Evolutionary conservation across 108 stramenopile genomes (phyloP), one percentile per base, ranked within the genome.

Genomic region (Nitzschia putrida): DNA sequence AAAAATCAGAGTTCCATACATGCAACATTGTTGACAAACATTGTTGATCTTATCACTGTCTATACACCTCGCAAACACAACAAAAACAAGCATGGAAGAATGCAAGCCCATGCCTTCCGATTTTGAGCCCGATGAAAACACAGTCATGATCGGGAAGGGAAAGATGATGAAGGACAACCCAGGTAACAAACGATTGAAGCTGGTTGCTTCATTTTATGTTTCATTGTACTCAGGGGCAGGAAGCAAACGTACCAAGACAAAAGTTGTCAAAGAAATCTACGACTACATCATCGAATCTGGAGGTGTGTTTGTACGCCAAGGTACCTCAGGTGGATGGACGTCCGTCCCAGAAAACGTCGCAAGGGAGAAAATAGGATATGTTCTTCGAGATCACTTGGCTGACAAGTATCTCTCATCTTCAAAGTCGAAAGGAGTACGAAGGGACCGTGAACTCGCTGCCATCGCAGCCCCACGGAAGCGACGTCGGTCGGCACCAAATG

Each of bases 281-380:
- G 42, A 53, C 2, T 64, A 24, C n/a, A 57, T 64, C 21, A 50
- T 61, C 14, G 14, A 40, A 22, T 43, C 57, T 34, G 69, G 69
- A 38, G 65, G 65, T 18, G 44, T 40, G 4, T 71, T 71, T 53
- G 44, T 71, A 4, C 45, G 50, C 59, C 49, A 71, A 21, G 58
- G 18, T 8, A 40, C 45, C 9, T 21, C 60, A 7, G 69, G 53
- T 3, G 11, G 57, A 7, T 71, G 69, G 69, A 41, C 21, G 9
- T 21, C 65, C 25, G 69, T 66, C 43, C 40, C 50, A 40, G 52
- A 71, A 12, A 13, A 29, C 21, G 44, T 61, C 41, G 56, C 69
- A 45, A 52, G 63, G 8, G 64, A 71, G 60, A 71, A 77, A 61
- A 39, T 68, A 20, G 64, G 69, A 0, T 61, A 52, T 20, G 59